These are phyloP conservation scores for Ogataea methylovora DNA, from an alignment of 805 yeast species.

Conservation along the genomic window DNA sequence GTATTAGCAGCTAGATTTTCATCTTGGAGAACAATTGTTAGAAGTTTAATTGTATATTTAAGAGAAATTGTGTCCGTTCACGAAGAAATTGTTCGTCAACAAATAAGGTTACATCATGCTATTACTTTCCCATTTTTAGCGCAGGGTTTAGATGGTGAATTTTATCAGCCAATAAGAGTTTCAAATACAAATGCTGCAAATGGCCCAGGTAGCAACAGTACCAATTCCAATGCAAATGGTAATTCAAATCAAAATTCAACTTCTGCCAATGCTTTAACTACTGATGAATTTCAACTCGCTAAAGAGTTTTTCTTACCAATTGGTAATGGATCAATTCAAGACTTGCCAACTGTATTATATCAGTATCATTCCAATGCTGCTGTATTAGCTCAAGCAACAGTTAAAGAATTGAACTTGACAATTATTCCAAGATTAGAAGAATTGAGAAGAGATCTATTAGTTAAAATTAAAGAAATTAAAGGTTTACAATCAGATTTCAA, in stretches of 20 bases:
- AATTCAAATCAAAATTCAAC: conserved; percentile 7
- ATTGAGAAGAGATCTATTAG: conserved; percentile 64
- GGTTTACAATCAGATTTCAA: conserved; percentile 79
- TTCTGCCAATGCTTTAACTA: conserved; percentile 5
- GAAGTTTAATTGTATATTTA: conserved; percentile 66
- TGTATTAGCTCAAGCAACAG: conserved; percentile 45
- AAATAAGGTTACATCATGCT: conserved; percentile 72
- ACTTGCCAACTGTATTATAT: conserved; percentile 61
- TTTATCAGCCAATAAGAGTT: conserved; percentile 28
- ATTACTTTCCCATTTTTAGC: conserved; percentile 47
- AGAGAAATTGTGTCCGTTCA: conserved; percentile 77
- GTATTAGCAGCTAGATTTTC: conserved; percentile 74
- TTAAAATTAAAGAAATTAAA: conserved; percentile 83
- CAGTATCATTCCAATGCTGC: conserved; percentile 52
- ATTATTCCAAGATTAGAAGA: conserved; percentile 63
- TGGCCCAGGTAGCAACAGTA: conserved; percentile 1
- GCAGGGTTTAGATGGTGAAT: conserved; percentile 32
- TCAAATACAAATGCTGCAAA: conserved; percentile 7
- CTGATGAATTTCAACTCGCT: conserved; percentile 28
- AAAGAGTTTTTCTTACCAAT: conserved; percentile 59
- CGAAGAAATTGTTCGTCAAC: conserved; percentile 83
- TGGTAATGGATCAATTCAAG: conserved; percentile 78
- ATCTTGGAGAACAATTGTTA: conserved; percentile 79
- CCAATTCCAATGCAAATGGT: background rate
- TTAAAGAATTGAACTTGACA: conserved; percentile 53